Base-by-base conservation (phyloP, 2,329 filamentous ascomycete genomes). In the Colletotrichum scovillei region DNA sequence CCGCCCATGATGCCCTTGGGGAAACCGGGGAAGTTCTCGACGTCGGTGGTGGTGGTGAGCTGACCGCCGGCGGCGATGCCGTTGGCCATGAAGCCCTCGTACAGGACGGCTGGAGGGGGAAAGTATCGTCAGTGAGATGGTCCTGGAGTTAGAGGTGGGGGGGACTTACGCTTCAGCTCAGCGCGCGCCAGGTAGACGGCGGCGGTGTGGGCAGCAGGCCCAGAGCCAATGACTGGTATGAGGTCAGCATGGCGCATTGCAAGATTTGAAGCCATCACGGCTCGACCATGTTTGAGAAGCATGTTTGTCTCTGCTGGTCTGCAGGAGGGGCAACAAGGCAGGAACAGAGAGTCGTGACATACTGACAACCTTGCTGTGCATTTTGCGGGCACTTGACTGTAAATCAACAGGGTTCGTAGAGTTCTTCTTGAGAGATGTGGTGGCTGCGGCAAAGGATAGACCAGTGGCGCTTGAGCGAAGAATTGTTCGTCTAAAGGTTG, bases 1-100 rank as follows among this genome's bases (percentile, higher is more conserved):
- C 90, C 85, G 77, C 97, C 97, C 85, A 95, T 93, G 82, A 99
- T 95, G 76, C 93, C 94, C 79, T 94, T 90, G 80, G 94, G 93
- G 87, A 98, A 99, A 60, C 97, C 97, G 30, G 97, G 97, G 85
- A 93, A 99, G 90, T 99, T 99, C 88, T 99, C 97, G 73, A 99
- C 92, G 78, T 99, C 97, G 80, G 97, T 98, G 68, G 97, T 99
- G 30, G 97, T 99, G 68, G 97, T 99, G 78, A 99, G 89, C 88
- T 99, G 97, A 71, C 97, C 97, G 78, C 97, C 97, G 57, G 97
- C 95, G 7, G 97, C 97, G 79, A 97, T 97, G 80, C 96, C 97
- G 81, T 98, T 97, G 79, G 97, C 97, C 83, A 99, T 92, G 90
- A 99, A 98, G 78, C 97, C 97, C 87, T 99, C 97, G 83, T 98